Percentiles rank a stretch among this genome's conserved stretches.
phyloP scores from a whole-genome alignment of 768 basidiomycete species.

The Candolleomyces efflorescens region DNA sequence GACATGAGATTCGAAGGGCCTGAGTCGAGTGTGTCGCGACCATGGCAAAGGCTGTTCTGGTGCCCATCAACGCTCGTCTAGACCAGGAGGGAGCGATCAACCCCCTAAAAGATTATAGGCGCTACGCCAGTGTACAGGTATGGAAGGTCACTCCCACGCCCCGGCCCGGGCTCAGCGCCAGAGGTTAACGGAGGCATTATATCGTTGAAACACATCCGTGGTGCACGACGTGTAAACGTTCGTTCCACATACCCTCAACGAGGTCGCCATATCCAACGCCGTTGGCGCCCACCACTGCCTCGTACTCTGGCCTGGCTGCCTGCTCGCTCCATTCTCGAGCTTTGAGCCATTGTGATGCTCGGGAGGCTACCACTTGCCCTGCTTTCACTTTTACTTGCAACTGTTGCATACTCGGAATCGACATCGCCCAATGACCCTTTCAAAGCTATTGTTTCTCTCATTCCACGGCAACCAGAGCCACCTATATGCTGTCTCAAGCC shows the following conservation, averaged over 20 bases:
- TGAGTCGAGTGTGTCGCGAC: too few relatives aligned
- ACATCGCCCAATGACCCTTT: constrained; percentile 55
- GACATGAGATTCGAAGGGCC: constrained; percentile 2
- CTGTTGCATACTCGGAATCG: constrained; percentile 27
- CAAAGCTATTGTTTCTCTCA: constrained; percentile 46
- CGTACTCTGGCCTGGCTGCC: neutral
- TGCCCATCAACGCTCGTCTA: too few relatives aligned
- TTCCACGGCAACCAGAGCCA: constrained; percentile 45
- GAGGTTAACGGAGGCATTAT: neutral
- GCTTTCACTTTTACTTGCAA: constrained; percentile 33
- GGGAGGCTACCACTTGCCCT: constrained; percentile 25
- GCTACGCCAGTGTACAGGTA: neutral
- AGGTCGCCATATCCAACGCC: neutral
- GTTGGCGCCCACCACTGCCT: neutral
- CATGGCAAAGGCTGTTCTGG: too few relatives aligned
- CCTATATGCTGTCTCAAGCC: constrained; percentile 71
- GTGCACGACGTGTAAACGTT: constrained; percentile 1
- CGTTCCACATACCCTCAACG: neutral
- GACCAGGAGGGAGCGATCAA: too few relatives aligned
- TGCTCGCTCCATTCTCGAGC: neutral
- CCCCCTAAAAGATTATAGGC: too few relatives aligned
- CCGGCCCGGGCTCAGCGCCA: neutral
- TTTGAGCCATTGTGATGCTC: neutral
- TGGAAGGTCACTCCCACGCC: neutral
- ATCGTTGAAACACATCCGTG: constrained; percentile 1